These are phyloP conservation scores for Scheffersomyces segobiensis DNA, from an alignment of 1,139 yeast species.

Conservation along the genomic window DNA sequence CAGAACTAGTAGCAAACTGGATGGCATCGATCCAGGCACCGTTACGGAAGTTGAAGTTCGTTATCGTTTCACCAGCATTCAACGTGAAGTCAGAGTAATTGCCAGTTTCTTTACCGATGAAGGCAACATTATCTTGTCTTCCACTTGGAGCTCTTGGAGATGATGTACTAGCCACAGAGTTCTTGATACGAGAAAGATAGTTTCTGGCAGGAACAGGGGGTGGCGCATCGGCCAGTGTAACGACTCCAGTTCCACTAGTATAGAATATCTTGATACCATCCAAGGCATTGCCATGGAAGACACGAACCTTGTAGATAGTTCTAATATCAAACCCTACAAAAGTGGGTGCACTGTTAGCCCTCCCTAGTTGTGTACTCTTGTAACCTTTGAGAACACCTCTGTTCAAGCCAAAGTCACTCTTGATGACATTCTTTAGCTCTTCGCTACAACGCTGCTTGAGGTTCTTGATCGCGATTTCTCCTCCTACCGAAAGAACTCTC, in stretches of 20 bases:
- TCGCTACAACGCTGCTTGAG: conserved; percentile 25
- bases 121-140: conserved; percentile 18
- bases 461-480: conserved; percentile 35
- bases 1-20: conserved; percentile 60
- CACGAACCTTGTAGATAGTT: conserved; percentile 48
- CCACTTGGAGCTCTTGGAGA: conserved; percentile 2
- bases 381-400: conserved; percentile 41
- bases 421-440: conserved; percentile 17
- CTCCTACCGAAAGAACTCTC: conserved; percentile 47
- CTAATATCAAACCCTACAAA: conserved; percentile 32
- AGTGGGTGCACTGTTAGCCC: conserved; percentile 18
- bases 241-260: conserved; percentile 3
- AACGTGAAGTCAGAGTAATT: conserved; percentile 59
- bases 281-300: conserved; percentile 71
- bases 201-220: conserved; percentile 53
- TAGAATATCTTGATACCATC: conserved; percentile 61
- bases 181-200: conserved; percentile 34
- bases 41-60: conserved; percentile 62
- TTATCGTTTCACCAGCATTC: conserved; percentile 56
- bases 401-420: conserved; percentile 45
- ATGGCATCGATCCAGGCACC: conserved; percentile 93
- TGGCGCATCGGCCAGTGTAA: conserved; percentile 1
- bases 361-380: conserved; percentile 49
- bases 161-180: conserved; percentile 14
- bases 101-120: conserved; percentile 66